Evolutionary conservation across 176 grass and related monocot species (phyloP), one percentile per base, ranked within the genome.

Genomic region (Rhynchospora breviuscula): DNA sequence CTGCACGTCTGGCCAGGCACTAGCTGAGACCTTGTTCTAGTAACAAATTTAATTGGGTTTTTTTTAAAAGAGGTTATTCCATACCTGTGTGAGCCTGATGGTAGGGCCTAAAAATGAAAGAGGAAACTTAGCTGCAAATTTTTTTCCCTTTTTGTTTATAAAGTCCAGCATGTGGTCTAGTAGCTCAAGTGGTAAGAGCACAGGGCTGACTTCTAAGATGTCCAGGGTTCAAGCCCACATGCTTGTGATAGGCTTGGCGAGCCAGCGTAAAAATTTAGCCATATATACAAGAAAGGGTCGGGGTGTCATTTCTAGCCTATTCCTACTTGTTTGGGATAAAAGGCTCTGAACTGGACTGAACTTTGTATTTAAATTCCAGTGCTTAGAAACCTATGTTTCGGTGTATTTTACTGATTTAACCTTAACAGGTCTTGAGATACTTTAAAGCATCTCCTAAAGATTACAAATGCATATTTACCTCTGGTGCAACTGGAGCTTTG

Each of bases 381-480:
- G 2, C 86, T 89, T 13, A 18, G 44, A 70, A 47, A 67, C 9
- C 10, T 60, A 6, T 76, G 80, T 86, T 85, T 88, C 70, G 29
- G 12, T 40, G 87, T 66, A 49, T 81, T 59, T 87, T 85, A 51
- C 49, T 72, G 63, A 81, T 63, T 88, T 86, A 44, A 79, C 81
- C 51, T 79, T 87, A 66, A 72, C 90, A 92, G 94, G 95, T 98
- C 29, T 90, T 98, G 67, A 89, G 88, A 63, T 98, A 94, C 66
- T 94, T 94, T 61, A 94, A 94, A 87, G 95, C 95, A 80, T 93
- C 92, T 89, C 90, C 92, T 1, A 90, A 86, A 73, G 89, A 94
- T 10, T 98, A 98, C 89, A 93, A 86, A 84, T 98, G 92, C 85
- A 87, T 98, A 87, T 98, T 98, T 90, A 98, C 95, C 64, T 98